A percentile compares a stretch with the other conserved stretches of the same genome.
These are phyloP conservation scores for Penicillium bialowiezense DNA, from an alignment of 495 filamentous ascomycete genomes.

Conservation along the genomic window DNA sequence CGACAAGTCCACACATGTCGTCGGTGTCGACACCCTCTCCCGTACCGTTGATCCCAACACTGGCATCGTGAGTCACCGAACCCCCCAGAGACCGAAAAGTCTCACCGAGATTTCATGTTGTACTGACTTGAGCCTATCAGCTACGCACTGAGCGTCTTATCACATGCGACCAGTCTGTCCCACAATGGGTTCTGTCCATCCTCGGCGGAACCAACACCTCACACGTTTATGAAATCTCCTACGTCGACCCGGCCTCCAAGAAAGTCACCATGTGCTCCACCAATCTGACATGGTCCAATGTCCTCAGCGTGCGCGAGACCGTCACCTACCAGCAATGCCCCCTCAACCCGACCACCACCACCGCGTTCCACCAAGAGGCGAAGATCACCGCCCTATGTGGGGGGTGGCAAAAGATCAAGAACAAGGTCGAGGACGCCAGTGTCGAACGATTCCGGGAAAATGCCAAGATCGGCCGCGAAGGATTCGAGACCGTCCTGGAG, in stretches of 20 bases:
- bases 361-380: conserved; percentile 81
- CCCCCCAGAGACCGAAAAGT: too few species aligned
- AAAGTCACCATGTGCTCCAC: conserved; percentile 91
- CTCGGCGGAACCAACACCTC: conserved; percentile 71
- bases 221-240: conserved; percentile 90
- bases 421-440: conserved; percentile 86
- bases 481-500: conserved; percentile 89
- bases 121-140: conserved; percentile 37
- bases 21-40: conserved; percentile 88
- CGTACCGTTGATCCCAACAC: conserved; percentile 75
- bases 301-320: conserved; percentile 85
- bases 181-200: conserved; percentile 78
- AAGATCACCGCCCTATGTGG: conserved; percentile 92
- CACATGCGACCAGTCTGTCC: conserved; percentile 85
- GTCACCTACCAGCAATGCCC: conserved; percentile 73
- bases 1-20: conserved; percentile 87
- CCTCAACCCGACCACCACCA: conserved; percentile 52
- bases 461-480: conserved; percentile 80
- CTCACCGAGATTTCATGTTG: neutral
- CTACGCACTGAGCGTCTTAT: conserved; percentile 95
- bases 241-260: conserved; percentile 77
- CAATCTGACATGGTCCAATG: conserved; percentile 86
- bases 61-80: conserved; percentile 65
- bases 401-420: conserved; percentile 93
- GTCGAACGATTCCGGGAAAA: conserved; percentile 89